phyloP scores from a whole-genome alignment of 2,329 filamentous ascomycete species.

The Zymoseptoria passerinii region DNA sequence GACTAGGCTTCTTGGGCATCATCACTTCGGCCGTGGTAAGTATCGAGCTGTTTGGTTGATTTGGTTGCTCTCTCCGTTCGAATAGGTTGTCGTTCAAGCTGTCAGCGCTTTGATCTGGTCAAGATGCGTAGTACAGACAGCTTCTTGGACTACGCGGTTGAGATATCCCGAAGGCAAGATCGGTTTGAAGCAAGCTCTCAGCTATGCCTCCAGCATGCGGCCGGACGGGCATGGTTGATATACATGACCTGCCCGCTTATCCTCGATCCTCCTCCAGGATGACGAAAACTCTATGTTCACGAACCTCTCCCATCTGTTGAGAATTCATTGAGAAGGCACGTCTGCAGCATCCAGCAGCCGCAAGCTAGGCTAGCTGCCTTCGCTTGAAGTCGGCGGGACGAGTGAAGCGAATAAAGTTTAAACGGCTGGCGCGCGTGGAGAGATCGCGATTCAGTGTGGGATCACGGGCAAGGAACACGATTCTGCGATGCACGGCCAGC shows the following conservation, averaged over 20 bases:
- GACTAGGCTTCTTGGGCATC: conserved; percentile 12
- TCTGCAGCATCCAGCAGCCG: not conserved
- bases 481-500: conserved; percentile 6
- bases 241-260: conserved; percentile 9
- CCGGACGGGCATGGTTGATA: conserved; percentile 4
- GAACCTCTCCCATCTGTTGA: conserved; percentile 10
- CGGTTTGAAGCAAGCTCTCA: not conserved
- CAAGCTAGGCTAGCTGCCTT: conserved; percentile 15
- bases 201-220: not conserved
- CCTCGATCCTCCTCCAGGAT: conserved; percentile 14
- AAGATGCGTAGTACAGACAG: not conserved
- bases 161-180: not conserved
- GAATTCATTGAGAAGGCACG: not conserved
- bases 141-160: not conserved
- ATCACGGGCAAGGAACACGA: conserved; percentile 10
- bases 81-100: not conserved
- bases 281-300: conserved; percentile 17
- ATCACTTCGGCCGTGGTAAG: conserved; percentile 17
- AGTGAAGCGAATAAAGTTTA: conserved; percentile 15
- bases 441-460: conserved; percentile 17
- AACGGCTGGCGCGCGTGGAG: conserved; percentile 5
- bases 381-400: conserved; percentile 7
- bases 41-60: not conserved
- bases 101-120: not conserved
- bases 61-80: not conserved